These are phyloP conservation scores for Paracoccidioides brasiliensis DNA, from an alignment of 2,329 filamentous ascomycete genomes.

Conservation along the genomic window DNA sequence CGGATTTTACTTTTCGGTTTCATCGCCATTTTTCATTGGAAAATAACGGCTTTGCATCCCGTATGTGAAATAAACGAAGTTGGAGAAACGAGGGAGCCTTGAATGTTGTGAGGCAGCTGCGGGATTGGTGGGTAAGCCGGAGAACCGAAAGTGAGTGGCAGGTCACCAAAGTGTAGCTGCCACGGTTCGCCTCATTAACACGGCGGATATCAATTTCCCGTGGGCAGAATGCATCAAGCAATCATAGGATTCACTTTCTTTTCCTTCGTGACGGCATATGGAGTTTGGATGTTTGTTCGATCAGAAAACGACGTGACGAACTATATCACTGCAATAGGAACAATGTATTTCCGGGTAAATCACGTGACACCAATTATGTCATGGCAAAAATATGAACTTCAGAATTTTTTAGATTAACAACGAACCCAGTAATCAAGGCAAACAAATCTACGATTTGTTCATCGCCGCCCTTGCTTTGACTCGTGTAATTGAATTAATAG, in stretches of 20 bases:
- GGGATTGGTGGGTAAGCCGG: background rate
- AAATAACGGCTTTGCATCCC: background rate
- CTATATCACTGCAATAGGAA: background rate
- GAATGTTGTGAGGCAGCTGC: background rate
- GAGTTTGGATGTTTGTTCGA: background rate
- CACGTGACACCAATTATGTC: background rate
- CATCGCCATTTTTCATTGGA: conserved; percentile 23
- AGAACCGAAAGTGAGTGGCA: background rate
- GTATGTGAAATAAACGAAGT: background rate
- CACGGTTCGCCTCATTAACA: background rate
- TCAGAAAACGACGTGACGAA: background rate
- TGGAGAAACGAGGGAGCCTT: background rate
- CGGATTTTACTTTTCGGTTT: conserved; percentile 51
- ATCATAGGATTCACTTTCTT: background rate
- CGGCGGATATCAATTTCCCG: background rate
- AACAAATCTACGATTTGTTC: background rate
- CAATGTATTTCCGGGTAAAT: background rate
- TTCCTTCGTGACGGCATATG: background rate
- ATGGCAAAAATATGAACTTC: background rate
- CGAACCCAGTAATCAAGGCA: background rate
- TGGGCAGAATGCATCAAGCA: background rate
- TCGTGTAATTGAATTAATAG: background rate
- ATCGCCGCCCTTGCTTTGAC: background rate
- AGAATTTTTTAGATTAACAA: too few relatives aligned
- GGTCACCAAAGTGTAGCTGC: background rate